These are phyloP conservation scores for Hanseniaspora hatyaiensis DNA, from an alignment of 805 yeast genomes.

Conservation along the genomic window DNA sequence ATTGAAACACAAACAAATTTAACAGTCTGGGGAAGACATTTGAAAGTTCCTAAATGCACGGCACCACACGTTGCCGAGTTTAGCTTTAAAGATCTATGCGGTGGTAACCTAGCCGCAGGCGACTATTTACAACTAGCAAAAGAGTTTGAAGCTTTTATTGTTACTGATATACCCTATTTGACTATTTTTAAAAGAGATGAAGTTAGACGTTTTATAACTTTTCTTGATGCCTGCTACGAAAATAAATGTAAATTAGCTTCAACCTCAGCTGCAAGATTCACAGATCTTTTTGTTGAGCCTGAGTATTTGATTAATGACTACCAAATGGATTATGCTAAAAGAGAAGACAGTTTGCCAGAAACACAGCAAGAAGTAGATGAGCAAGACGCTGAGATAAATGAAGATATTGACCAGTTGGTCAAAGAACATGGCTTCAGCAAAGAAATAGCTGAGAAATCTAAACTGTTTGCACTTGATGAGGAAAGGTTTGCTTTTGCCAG, in stretches of 20 bases:
- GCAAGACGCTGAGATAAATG: slow-evolving; percentile 26
- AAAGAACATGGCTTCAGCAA: slow-evolving; percentile 67
- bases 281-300: slow-evolving; percentile 75
- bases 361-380: slow-evolving; percentile 18
- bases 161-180: slow-evolving; percentile 84
- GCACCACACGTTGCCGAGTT: slow-evolving; percentile 82
- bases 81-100: slow-evolving; percentile 77
- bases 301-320: slow-evolving; percentile 38
- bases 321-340: slow-evolving; percentile 27
- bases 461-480: slow-evolving; percentile 79
- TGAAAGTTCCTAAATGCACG: slow-evolving; percentile 62
- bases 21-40: slow-evolving; percentile 79
- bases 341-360: slow-evolving; percentile 18
- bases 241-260: slow-evolving; percentile 79
- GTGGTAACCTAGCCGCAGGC: slow-evolving; percentile 80
- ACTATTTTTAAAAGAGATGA: slow-evolving; percentile 68
- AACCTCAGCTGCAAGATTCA: slow-evolving; percentile 77
- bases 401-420: slow-evolving; percentile 47
- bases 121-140: slow-evolving; percentile 79
- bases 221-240: slow-evolving; percentile 91
- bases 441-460: slow-evolving; percentile 57
- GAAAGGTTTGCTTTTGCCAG: slow-evolving; percentile 95
- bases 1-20: slow-evolving; percentile 23
- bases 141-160: slow-evolving; percentile 62
- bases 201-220: slow-evolving; percentile 84